phyloP scores from a whole-genome alignment of 345 rosid genomes.

The Conringia planisiliqua region DNA sequence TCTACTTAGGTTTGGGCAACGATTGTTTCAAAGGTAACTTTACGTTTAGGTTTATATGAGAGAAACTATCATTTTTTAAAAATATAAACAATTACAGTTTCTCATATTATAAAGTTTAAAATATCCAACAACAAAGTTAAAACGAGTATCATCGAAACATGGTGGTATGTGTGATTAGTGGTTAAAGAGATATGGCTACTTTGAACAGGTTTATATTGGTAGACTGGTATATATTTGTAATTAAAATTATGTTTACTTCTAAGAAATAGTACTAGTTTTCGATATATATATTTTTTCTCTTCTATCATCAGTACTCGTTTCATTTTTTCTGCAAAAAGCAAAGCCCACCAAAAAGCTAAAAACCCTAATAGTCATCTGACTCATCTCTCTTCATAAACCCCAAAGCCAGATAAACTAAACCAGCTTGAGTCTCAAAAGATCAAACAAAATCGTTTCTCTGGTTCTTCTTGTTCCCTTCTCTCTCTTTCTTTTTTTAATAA shows the following conservation, averaged over 20 bases:
- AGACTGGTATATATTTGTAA: not conserved
- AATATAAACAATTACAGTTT: not conserved
- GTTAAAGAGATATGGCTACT: not conserved
- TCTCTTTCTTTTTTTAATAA: not conserved
- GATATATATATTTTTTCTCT: not conserved
- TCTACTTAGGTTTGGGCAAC: not conserved
- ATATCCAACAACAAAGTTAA: not conserved
- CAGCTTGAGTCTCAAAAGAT: slow-evolving; percentile 15
- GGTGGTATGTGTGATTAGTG: not conserved
- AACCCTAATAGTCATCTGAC: slow-evolving; percentile 31
- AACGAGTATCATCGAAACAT: not conserved
- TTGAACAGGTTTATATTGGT: not conserved
- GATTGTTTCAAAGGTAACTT: not conserved
- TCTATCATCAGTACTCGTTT: slow-evolving; percentile 3
- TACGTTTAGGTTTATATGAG: not conserved
- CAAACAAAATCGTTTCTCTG: slow-evolving; percentile 9
- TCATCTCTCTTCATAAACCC: slow-evolving; percentile 34
- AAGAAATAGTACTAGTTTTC: not conserved
- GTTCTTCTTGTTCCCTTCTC: slow-evolving; percentile 21
- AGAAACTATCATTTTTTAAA: not conserved
- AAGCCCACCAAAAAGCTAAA: slow-evolving; percentile 12
- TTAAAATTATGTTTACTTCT: too few relatives aligned
- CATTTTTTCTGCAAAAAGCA: slow-evolving; percentile 20
- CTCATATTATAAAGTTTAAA: too few relatives aligned
- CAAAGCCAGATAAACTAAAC: slow-evolving; percentile 25